Percentiles rank a stretch among this genome's conserved stretches.
phyloP scores from a whole-genome alignment of 1,284 basidiomycete species.

The Sporisorium exsertum region DNA sequence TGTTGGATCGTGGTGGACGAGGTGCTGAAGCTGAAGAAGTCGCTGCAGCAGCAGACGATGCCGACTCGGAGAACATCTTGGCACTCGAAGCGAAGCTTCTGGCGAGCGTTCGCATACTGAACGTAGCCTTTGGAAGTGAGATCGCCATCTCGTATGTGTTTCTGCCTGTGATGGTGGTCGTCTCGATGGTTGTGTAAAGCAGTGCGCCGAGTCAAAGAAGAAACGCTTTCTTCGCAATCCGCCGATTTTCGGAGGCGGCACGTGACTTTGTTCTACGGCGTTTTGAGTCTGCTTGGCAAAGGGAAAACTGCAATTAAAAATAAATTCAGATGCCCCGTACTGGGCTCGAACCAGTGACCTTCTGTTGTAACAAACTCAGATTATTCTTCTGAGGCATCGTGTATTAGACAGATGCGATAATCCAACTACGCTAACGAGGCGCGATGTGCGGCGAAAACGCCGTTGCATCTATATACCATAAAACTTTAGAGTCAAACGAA shows the following conservation, averaged over 20 bases:
- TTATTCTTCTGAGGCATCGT: slow-evolving; percentile 21
- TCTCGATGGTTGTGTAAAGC: neutral
- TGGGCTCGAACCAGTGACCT: slow-evolving; percentile 59
- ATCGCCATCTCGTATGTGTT: neutral
- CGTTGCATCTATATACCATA: no score
- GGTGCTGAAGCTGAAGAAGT: slow-evolving; percentile 8
- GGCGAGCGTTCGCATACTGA: slow-evolving; percentile 1
- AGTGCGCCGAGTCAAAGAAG: neutral
- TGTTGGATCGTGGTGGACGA: slow-evolving; percentile 19
- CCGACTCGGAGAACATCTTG: slow-evolving; percentile 8
- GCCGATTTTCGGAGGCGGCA: neutral
- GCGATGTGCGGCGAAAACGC: no score
- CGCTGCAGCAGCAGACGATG: slow-evolving; percentile 9
- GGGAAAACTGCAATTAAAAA: slow-evolving; percentile 1
- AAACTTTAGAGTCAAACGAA: neutral
- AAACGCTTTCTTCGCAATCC: neutral
- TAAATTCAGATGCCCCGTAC: slow-evolving; percentile 48
- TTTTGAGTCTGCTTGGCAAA: no score
- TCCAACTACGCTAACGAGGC: slow-evolving; percentile 45
- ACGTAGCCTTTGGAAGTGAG: neutral
- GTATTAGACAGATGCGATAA: slow-evolving; percentile 45
- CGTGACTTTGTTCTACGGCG: no score
- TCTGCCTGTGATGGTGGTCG: neutral
- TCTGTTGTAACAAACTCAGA: slow-evolving; percentile 31
- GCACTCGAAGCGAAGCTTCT: slow-evolving; percentile 27